Base-by-base conservation (phyloP, 148 eudicot genomes). In the Chenopodium quinoa region DNA sequence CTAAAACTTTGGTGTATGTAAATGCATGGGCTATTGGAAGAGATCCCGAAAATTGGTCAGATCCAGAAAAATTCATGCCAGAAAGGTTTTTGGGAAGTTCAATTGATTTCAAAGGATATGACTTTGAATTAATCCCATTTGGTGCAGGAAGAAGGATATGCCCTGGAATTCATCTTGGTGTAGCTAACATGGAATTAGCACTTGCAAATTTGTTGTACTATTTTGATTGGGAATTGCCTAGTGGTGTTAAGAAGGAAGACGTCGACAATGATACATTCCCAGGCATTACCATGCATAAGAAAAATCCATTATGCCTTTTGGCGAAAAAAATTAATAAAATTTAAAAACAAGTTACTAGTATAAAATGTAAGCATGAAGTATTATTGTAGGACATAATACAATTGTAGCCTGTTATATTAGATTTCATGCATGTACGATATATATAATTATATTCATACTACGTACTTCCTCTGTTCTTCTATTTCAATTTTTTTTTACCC, bases 61-160 rank as follows among this genome's bases (percentile, higher is more conserved):
- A 70, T 29, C 84, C 87, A 0, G 85, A 82, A 62, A 58, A 70
- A 19, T 87, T 84, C 50, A 72, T 48, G 32, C 89, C 89, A 0
- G 89, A 84, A 17, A 82, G 89, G 50, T 87, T 84, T 73, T 3
- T 87, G 50, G 85, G 64, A 1, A 78, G 81, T 72, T 16, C 56
- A 23, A 73, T 85, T 70, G 87, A 84, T 16, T 86, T 72, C 20
- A 84, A 75, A 78, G 87, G 87, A 0, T 40, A 74, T 2, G 75
- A 85, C 62, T 85, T 85, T 56, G 82, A 80, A 62, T 25, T 85
- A 4, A 73, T 86, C 40, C 86, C 90, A 1, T 85, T 88, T 64
- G 90, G 90, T 11, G 82, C 85, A 0, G 91, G 91, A 1, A 82
- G 89, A 47, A 85, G 91, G 71, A 73, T 78, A 14, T 87, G 91